Conservation (phyloP, 2,329 filamentous ascomycete species). For the Trichoderma asperellum region DNA sequence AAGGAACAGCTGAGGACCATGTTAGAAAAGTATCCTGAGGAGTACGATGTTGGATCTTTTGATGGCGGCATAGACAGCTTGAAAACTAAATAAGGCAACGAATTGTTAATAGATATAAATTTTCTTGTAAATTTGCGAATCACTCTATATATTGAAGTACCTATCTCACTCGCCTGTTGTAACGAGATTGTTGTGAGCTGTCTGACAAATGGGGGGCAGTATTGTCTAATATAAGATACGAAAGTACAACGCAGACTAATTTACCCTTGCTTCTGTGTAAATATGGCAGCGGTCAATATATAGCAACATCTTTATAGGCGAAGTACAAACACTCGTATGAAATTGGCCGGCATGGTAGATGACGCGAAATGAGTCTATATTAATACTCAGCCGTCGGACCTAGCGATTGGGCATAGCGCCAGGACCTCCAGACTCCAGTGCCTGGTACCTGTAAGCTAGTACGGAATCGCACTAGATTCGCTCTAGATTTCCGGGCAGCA, state of each 20-base stretch:
- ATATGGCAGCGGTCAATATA: neutral
- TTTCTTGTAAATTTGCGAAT: neutral
- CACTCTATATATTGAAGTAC: neutral
- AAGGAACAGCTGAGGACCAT: conserved; percentile 72
- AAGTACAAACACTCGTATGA: neutral
- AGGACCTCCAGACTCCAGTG: neutral
- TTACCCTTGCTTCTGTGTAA: neutral
- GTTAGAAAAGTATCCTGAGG: conserved; percentile 82
- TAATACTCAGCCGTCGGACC: neutral
- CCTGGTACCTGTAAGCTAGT: neutral
- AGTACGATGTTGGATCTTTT: conserved; percentile 82
- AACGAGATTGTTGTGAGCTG: neutral
- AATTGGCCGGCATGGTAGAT: neutral
- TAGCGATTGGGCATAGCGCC: neutral
- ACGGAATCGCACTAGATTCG: neutral
- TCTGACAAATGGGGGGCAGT: neutral
- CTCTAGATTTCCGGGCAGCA: neutral
- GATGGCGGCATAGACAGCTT: conserved; percentile 73
- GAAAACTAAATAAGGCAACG: conserved; percentile 36
- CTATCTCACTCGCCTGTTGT: neutral
- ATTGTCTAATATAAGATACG: neutral
- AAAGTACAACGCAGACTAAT: neutral
- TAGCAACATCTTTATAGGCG: neutral
- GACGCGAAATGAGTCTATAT: neutral
- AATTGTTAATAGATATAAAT: conserved; percentile 3